phyloP scores from a whole-genome alignment of 352 stramenopile species.

The Globisporangium ultimum region DNA sequence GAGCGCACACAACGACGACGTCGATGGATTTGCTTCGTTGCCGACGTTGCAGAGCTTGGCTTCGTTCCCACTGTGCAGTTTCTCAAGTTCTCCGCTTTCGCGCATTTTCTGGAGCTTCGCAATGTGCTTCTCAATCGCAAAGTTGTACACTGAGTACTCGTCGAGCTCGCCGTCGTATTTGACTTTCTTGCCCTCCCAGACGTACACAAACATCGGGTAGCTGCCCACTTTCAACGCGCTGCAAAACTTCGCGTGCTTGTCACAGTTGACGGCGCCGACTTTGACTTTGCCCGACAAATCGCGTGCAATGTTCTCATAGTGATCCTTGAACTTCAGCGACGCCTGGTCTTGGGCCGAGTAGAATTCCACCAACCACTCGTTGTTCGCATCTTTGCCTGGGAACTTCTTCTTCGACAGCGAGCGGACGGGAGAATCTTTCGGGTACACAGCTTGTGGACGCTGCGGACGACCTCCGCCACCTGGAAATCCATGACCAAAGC shows the following conservation, averaged over 20 bases:
- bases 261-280: slow-evolving; percentile 75
- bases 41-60: slow-evolving; percentile 76
- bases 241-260: slow-evolving; percentile 63
- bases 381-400: slow-evolving; percentile 54
- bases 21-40: slow-evolving; percentile 42
- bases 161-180: slow-evolving; percentile 64
- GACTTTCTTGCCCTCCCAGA: slow-evolving; percentile 53
- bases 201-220: slow-evolving; percentile 63
- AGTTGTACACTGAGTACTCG: slow-evolving; percentile 82
- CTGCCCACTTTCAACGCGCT: slow-evolving; percentile 27
- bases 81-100: slow-evolving; percentile 61
- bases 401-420: slow-evolving; percentile 74
- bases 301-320: slow-evolving; percentile 60
- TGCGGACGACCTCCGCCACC: slow-evolving; percentile 20
- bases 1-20: slow-evolving; percentile 61
- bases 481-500: slow-evolving; percentile 50
- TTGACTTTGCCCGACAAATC: slow-evolving; percentile 71
- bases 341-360: slow-evolving; percentile 54
- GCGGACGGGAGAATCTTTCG: slow-evolving; percentile 55
- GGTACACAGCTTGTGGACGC: slow-evolving; percentile 41
- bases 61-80: slow-evolving; percentile 68
- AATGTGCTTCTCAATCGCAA: slow-evolving; percentile 81
- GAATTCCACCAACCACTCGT: slow-evolving; percentile 85
- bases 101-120: slow-evolving; percentile 63
- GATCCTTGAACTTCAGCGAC: slow-evolving; percentile 56